phyloP scores from a whole-genome alignment of 495 filamentous ascomycete species.

The Terfezia boudieri region DNA sequence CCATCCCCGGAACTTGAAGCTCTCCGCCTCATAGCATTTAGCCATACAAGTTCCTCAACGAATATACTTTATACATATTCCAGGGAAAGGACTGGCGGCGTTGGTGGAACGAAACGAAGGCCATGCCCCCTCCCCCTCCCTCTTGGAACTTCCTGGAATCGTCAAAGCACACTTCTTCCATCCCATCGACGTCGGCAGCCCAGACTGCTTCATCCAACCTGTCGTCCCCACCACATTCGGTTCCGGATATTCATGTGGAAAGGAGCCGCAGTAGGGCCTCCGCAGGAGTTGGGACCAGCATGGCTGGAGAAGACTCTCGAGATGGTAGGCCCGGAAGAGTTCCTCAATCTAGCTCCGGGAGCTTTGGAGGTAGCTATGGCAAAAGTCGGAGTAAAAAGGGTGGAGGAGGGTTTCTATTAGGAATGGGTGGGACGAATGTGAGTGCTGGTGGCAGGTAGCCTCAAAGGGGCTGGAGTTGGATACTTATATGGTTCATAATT shows the following conservation, averaged over 20 bases:
- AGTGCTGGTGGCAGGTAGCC: not conserved
- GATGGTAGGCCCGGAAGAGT: not conserved
- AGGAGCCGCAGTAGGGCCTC: not conserved
- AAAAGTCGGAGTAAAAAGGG: not conserved
- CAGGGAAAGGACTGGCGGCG: no score
- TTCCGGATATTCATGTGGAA: not conserved
- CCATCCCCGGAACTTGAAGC: no score
- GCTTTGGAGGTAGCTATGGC: not conserved
- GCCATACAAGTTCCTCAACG: no score
- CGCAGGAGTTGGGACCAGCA: no score
- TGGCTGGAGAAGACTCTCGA: not conserved
- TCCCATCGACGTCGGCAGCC: not conserved
- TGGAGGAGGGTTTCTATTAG: not conserved
- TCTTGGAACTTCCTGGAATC: not conserved
- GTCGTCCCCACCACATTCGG: not conserved
- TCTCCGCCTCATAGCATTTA: no score
- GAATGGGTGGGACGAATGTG: not conserved
- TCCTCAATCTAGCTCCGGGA: not conserved
- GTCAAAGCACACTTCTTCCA: not conserved
- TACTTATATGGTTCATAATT: no score
- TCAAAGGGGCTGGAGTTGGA: no score
- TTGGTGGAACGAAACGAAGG: not conserved
- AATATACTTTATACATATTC: no score
- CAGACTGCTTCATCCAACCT: not conserved
- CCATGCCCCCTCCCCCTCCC: not conserved